Evolutionary conservation across 345 rosid species (phyloP), one percentile per base, ranked within the genome.

Genomic region (Reutealis trisperma): DNA sequence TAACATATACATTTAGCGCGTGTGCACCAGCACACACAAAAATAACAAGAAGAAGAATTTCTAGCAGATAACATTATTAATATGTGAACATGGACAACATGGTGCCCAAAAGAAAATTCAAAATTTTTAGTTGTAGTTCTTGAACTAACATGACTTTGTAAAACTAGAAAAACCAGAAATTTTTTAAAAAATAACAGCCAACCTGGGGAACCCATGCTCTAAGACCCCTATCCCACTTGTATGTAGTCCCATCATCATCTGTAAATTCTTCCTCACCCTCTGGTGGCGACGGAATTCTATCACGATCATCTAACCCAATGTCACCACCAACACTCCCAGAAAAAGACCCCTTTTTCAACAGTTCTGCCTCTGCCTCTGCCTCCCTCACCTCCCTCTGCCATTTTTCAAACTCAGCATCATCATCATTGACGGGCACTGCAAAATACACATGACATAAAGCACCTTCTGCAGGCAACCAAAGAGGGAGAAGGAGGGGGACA

Each of bases 151-250:
- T 64, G 7, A n/a, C 8, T 30, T 0, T 1, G 34, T 22, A 67
- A 57, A 72, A 70, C 30, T 41, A 24, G 30, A 21, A 32, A 51
- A 61, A 41, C n/a, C 10, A 25, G 51, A 45, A 57, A 66, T 19
- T 37, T 37, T 42, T 34, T 15, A 77, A n/a, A 49, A 73, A 66
- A 37, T 45, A 67, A 70, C 19, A 69, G 84, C 85, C 81, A 75
- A 96, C 99, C 98, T 94, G 97, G 79, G 98, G 98, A 87, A 81
- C 98, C 94, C 97, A 96, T 76, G 84, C 97, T 82, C 92, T 85
- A 73, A 87, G 86, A 77, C 83, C 66, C 81, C 82, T 82, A 84
- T 93, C 86, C 98, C 98, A 93, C 88, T 88, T 92, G 85, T 96
- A 93, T 60, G 70, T 84, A 66, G 96, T 94, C 41, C 98, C 98